phyloP scores from a whole-genome alignment of 140 eudicot genomes.

The Cichorium intybus region DNA sequence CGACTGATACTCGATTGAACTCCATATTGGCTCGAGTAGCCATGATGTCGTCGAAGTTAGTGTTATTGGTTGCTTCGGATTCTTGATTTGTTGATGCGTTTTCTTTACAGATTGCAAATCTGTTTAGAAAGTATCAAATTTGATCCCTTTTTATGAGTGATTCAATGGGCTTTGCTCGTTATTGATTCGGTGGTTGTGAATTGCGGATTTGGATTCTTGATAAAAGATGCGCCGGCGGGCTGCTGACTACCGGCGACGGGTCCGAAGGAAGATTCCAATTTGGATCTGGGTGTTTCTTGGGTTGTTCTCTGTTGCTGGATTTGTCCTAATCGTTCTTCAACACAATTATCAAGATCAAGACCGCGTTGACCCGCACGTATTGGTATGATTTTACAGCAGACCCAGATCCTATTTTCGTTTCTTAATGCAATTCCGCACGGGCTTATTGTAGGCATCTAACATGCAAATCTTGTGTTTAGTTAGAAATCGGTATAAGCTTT shows the following conservation, averaged over 20 bases:
- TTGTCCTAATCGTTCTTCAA: constrained; percentile 50
- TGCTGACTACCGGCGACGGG: constrained; percentile 88
- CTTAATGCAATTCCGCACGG: neutral
- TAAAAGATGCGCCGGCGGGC: constrained; percentile 81
- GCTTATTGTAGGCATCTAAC: constrained; percentile 14
- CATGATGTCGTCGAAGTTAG: neutral
- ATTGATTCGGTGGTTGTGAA: constrained; percentile 21
- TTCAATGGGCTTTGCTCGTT: neutral
- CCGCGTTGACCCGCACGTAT: constrained; percentile 36
- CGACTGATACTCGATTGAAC: neutral
- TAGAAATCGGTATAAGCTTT: constrained; percentile 2
- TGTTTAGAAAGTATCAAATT: neutral
- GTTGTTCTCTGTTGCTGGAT: constrained; percentile 51
- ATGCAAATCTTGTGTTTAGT: neutral
- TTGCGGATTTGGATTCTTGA: constrained; percentile 20
- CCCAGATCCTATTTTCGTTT: constrained; percentile 6
- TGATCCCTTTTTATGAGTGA: constrained; percentile 23
- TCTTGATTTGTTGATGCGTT: constrained; percentile 10
- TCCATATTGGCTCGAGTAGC: neutral
- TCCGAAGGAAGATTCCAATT: constrained; percentile 56
- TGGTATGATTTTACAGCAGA: constrained; percentile 36
- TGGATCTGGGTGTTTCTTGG: constrained; percentile 86
- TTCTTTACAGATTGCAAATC: constrained; percentile 9
- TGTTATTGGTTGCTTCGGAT: neutral
- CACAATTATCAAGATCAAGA: constrained; percentile 53